phyloP scores from a whole-genome alignment of 169 alveolate species.

The Perkinsus olseni region DNA sequence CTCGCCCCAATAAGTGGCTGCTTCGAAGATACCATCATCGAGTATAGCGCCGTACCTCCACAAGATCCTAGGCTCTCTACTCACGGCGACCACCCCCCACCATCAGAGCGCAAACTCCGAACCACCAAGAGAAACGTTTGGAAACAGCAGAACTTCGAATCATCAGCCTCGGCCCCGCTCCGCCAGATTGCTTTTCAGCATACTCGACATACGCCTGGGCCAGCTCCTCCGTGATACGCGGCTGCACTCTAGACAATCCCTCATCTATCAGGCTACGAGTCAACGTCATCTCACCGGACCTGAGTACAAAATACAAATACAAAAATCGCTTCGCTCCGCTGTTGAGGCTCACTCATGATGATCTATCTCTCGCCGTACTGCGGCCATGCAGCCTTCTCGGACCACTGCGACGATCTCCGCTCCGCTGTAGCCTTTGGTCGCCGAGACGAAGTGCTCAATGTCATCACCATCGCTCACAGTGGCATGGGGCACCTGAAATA shows the following conservation, averaged over 20 bases:
- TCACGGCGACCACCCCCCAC: no score
- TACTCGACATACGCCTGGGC: not conserved
- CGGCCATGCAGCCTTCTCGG: conserved; percentile 74
- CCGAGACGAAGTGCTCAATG: conserved; percentile 73
- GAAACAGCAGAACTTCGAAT: no score
- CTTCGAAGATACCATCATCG: no score
- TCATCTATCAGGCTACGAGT: not conserved
- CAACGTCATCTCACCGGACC: not conserved
- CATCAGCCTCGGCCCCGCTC: no score
- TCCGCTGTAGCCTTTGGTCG: conserved; percentile 91
- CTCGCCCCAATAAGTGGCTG: no score
- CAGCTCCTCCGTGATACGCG: not conserved
- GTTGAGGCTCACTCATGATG: not conserved
- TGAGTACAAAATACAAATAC: not conserved
- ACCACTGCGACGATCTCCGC: conserved; percentile 82
- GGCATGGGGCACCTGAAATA: not conserved
- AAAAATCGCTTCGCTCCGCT: not conserved
- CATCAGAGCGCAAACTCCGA: no score
- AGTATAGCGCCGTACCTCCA: no score
- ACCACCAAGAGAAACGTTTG: no score
- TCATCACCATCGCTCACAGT: conserved; percentile 44
- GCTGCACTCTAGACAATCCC: not conserved
- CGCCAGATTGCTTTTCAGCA: not conserved
- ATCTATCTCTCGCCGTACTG: conserved; percentile 14
- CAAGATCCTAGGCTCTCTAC: no score